These are phyloP conservation scores for Lactifluus piperatus DNA, from an alignment of 768 basidiomycete genomes.

Conservation along the genomic window DNA sequence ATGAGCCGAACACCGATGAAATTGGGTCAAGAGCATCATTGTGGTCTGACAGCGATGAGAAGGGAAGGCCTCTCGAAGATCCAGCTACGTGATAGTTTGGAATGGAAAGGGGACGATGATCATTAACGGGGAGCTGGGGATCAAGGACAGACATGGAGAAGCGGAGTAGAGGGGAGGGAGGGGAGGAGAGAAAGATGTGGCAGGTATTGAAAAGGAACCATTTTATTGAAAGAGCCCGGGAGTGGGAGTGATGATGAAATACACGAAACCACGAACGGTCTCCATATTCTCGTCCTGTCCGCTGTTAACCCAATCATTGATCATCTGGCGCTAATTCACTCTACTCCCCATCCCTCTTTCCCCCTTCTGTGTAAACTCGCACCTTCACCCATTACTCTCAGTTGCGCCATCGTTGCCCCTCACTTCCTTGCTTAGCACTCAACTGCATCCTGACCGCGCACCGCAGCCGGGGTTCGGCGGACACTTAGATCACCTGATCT, in stretches of 20 bases:
- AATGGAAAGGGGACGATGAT: background rate
- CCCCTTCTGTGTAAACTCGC: background rate
- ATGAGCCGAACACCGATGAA: background rate
- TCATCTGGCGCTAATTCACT: too few relatives aligned
- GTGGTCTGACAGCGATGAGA: background rate
- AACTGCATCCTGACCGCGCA: too few relatives aligned
- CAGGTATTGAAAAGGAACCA: background rate
- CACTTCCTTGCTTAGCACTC: too few relatives aligned
- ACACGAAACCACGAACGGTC: background rate
- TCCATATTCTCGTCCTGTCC: too few relatives aligned
- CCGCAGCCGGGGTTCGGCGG: too few relatives aligned
- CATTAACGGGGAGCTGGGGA: background rate
- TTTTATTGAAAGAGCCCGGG: background rate
- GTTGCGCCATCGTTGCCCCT: background rate
- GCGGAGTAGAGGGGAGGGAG: background rate
- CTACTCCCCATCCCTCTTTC: too few relatives aligned
- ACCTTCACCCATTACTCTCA: background rate
- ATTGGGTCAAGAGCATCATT: background rate
- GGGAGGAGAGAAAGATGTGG: background rate
- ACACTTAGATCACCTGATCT: background rate
- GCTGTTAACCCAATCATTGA: too few relatives aligned
- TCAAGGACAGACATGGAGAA: background rate
- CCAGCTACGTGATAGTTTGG: background rate
- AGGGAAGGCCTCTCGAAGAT: background rate
- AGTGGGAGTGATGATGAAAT: background rate